phyloP scores from a whole-genome alignment of 179 eudicot species.

The Camellia oleifera region DNA sequence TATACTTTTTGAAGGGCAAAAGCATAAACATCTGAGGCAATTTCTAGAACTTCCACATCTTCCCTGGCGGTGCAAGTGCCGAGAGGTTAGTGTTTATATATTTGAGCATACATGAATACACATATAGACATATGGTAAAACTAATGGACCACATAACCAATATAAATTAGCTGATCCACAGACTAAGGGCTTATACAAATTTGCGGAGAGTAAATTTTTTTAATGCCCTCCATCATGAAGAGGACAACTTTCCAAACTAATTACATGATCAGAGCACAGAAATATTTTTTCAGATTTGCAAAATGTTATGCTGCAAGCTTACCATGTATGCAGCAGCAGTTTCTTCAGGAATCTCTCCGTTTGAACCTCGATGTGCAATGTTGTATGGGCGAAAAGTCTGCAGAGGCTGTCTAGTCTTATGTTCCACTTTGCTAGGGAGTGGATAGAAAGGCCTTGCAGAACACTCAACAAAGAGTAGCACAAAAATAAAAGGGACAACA shows the following conservation, averaged over 20 bases:
- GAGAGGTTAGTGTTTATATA: background rate
- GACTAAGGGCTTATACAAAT: background rate
- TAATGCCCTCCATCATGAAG: background rate
- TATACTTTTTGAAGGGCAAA: too few relatives aligned
- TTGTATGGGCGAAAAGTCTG: constrained; percentile 88
- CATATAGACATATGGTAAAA: too few relatives aligned
- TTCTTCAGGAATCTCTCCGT: constrained; percentile 96
- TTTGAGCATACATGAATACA: too few relatives aligned
- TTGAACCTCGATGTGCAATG: constrained; percentile 96
- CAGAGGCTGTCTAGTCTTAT: constrained; percentile 51
- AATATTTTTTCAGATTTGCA: background rate
- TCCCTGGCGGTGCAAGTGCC: too few relatives aligned
- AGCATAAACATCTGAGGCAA: too few relatives aligned
- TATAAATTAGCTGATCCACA: background rate
- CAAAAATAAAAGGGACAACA: constrained; percentile 46
- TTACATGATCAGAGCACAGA: background rate
- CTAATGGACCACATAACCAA: background rate
- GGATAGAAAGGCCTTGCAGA: constrained; percentile 70
- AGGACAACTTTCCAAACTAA: background rate
- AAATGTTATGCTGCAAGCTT: background rate
- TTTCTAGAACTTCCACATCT: too few relatives aligned
- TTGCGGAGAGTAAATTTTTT: background rate
- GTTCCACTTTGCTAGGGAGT: constrained; percentile 49
- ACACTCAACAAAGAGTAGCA: constrained; percentile 57
- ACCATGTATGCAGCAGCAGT: constrained; percentile 86